Conservation (phyloP, 805 yeast genomes). For the Kurtzmaniella cleridarum region DNA sequence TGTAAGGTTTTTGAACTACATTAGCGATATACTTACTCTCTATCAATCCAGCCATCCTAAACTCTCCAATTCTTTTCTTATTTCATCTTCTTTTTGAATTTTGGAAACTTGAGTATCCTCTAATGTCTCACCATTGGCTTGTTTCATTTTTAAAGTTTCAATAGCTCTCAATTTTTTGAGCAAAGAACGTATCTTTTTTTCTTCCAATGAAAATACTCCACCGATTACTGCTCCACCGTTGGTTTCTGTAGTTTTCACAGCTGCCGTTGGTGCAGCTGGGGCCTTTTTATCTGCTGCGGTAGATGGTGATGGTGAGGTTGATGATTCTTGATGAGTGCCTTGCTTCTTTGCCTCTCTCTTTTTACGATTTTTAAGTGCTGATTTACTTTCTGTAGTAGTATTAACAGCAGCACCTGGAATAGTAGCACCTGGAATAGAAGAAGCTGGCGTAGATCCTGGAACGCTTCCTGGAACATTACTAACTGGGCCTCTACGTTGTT, state of each 20-base stretch:
- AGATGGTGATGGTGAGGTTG: slow-evolving; percentile 5
- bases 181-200: slow-evolving; percentile 85
- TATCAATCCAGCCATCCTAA: slow-evolving; percentile 59
- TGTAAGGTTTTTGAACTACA: not conserved
- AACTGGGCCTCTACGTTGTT: slow-evolving; percentile 23
- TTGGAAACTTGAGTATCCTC: slow-evolving; percentile 92
- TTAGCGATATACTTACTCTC: not conserved
- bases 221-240: slow-evolving; percentile 46
- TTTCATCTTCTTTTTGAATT: slow-evolving; percentile 79
- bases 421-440: slow-evolving; percentile 30
- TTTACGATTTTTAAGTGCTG: slow-evolving; percentile 63
- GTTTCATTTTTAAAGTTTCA: slow-evolving; percentile 80
- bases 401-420: slow-evolving; percentile 9
- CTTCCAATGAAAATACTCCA: slow-evolving; percentile 71
- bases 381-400: slow-evolving; percentile 40
- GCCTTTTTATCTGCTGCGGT: slow-evolving; percentile 8
- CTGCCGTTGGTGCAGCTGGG: slow-evolving; percentile 6
- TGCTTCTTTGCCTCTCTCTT: slow-evolving; percentile 60
- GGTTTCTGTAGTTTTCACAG: slow-evolving; percentile 25
- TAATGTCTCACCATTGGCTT: slow-evolving; percentile 73
- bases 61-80: slow-evolving; percentile 64
- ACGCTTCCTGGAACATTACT: slow-evolving; percentile 17
- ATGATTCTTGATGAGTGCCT: slow-evolving; percentile 6
- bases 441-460: slow-evolving; percentile 6
- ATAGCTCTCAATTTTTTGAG: slow-evolving; percentile 95